phyloP scores from a whole-genome alignment of 2,329 filamentous ascomycete species.

The Calonectria pteridis region DNA sequence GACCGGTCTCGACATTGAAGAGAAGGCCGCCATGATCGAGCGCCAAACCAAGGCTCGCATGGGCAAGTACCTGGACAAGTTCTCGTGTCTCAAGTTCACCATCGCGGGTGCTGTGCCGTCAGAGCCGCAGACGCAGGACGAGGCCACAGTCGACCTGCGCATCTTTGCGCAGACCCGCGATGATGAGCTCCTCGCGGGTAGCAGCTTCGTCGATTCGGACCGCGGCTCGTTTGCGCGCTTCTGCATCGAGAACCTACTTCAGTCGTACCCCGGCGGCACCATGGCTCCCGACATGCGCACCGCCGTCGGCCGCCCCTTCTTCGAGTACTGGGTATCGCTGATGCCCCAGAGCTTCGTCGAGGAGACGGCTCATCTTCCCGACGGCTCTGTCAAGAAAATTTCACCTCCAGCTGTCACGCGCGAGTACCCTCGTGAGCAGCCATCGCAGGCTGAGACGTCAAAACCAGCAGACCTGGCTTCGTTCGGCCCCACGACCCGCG shows the following conservation, averaged over 20 bases:
- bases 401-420: conserved; percentile 15
- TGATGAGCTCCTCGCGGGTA: conserved; percentile 46
- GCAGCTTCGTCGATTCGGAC: conserved; percentile 50
- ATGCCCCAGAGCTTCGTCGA: conserved; percentile 41
- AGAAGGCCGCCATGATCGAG: conserved; percentile 57
- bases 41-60: conserved; percentile 47
- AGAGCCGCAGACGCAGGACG: conserved; percentile 55
- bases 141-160: conserved; percentile 60
- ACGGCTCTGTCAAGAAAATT: conserved; percentile 32
- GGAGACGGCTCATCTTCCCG: conserved; percentile 30
- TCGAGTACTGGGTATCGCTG: conserved; percentile 41
- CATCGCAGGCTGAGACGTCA: conserved; percentile 34
- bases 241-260: conserved; percentile 46
- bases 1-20: conserved; percentile 54
- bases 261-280: conserved; percentile 58
- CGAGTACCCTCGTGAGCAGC: conserved; percentile 30
- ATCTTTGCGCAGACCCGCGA: conserved; percentile 58
- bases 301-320: conserved; percentile 47
- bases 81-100: conserved; percentile 49
- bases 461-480: conserved; percentile 30
- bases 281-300: conserved; percentile 53
- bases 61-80: conserved; percentile 50
- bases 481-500: conserved; percentile 38
- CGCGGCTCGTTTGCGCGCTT: conserved; percentile 37
- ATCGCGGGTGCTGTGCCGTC: conserved; percentile 52